Percentiles rank a stretch among this genome's conserved stretches.
These are phyloP conservation scores for Aristolochia californica DNA, from an alignment of 164 flowering plant genomes.

Conservation along the genomic window DNA sequence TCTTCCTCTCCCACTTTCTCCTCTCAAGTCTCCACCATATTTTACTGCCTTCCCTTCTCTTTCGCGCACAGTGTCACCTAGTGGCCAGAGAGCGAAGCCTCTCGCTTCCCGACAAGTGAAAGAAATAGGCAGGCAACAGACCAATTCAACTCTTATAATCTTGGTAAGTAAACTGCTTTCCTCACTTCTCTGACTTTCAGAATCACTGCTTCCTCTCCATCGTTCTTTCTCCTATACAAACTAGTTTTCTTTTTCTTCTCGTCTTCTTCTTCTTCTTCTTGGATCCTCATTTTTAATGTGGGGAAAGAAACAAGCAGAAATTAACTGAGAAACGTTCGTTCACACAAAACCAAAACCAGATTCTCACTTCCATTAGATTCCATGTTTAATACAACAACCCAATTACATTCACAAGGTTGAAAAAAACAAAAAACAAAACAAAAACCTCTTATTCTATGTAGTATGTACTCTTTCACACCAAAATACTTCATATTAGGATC, in stretches of 20 bases:
- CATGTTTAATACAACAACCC: conserved; percentile 18
- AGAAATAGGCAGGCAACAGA: too few relatives aligned
- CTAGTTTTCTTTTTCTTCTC: background rate
- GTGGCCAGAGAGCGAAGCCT: too few relatives aligned
- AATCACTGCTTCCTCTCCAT: background rate
- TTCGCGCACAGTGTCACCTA: too few relatives aligned
- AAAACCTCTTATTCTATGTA: conserved; percentile 26
- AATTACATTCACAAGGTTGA: background rate
- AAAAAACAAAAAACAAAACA: conserved; percentile 6
- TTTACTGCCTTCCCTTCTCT: too few relatives aligned
- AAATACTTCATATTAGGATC: conserved; percentile 26
- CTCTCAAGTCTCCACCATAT: too few relatives aligned
- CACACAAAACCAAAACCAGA: too few relatives aligned
- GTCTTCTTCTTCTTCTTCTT: background rate
- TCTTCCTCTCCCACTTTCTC: too few relatives aligned
- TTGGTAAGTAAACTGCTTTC: conserved; percentile 4
- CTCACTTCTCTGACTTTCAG: too few relatives aligned
- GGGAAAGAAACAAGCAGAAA: too few relatives aligned
- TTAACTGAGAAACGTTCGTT: too few relatives aligned
- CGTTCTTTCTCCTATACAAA: background rate
- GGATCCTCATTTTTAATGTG: too few relatives aligned
- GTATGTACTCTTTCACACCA: conserved; percentile 33
- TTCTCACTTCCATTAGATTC: conserved; percentile 11
- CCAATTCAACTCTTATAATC: background rate
- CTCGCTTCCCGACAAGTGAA: background rate